These are phyloP conservation scores for Scedosporium dehoogii DNA, from an alignment of 2,329 filamentous ascomycete species.

Conservation along the genomic window DNA sequence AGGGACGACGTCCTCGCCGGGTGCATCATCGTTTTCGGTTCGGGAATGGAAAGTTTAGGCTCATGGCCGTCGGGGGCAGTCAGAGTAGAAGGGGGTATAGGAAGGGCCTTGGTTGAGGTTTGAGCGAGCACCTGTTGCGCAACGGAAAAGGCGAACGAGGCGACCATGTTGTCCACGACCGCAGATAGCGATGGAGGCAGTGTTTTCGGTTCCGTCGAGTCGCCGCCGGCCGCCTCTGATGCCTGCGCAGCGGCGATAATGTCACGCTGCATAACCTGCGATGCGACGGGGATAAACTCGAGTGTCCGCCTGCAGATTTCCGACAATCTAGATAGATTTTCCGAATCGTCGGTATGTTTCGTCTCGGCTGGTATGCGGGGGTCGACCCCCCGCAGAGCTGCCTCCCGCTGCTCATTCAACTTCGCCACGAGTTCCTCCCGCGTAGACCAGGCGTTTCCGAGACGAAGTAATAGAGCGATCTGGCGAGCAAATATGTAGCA, in stretches of 20 bases:
- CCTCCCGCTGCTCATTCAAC: conserved; percentile 52
- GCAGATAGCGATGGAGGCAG: not conserved
- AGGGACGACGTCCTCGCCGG: conserved; percentile 56
- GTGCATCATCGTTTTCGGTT: conserved; percentile 63
- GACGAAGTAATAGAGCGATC: conserved; percentile 66
- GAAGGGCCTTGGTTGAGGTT: conserved; percentile 58
- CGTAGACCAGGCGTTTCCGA: conserved; percentile 64
- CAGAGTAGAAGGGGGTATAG: conserved; percentile 52
- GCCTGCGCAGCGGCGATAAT: conserved; percentile 47
- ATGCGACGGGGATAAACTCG: conserved; percentile 73
- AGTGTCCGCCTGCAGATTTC: conserved; percentile 77
- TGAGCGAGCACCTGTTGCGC: conserved; percentile 68
- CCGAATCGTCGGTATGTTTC: conserved; percentile 48
- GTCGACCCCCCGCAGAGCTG: conserved; percentile 46
- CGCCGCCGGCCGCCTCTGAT: conserved; percentile 22
- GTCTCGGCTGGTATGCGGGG: conserved; percentile 32
- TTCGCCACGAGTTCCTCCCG: conserved; percentile 52
- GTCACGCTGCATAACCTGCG: conserved; percentile 71
- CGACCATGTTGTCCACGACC: conserved; percentile 43
- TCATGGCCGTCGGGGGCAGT: conserved; percentile 38
- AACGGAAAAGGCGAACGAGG: conserved; percentile 69
- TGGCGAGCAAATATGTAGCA: conserved; percentile 91
- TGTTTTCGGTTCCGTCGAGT: conserved; percentile 17
- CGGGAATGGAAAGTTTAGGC: conserved; percentile 51
- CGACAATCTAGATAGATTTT: conserved; percentile 71